Conservation (phyloP, 352 stramenopile genomes). For the Phytophthora cryptogea region DNA sequence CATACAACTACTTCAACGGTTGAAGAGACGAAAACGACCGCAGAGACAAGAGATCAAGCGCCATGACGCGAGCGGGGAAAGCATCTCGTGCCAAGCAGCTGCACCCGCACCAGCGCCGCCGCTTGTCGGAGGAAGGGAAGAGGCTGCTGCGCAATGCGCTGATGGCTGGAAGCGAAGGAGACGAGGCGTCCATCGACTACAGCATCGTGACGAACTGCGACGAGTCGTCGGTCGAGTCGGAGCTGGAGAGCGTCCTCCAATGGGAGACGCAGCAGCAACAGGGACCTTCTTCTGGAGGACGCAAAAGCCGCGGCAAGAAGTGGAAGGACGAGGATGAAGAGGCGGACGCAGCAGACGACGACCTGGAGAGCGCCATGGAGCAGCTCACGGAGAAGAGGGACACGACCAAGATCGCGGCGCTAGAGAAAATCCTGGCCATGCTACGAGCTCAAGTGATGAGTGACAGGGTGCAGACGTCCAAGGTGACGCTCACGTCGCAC, state of each 20-base stretch:
- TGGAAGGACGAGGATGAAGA: conserved; percentile 43
- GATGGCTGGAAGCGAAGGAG: conserved; percentile 41
- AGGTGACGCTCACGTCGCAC: conserved; percentile 46
- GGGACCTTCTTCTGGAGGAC: conserved; percentile 4
- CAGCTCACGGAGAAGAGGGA: conserved; percentile 70
- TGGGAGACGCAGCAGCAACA: conserved; percentile 44
- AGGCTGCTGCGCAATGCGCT: conserved; percentile 56
- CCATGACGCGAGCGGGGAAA: conserved; percentile 21
- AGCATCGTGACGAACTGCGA: conserved; percentile 34
- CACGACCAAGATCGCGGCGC: conserved; percentile 55
- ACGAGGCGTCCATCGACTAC: conserved; percentile 33
- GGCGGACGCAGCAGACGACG: conserved; percentile 28
- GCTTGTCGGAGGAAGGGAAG: conserved; percentile 55
- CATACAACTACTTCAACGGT: neutral
- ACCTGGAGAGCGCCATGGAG: conserved; percentile 58
- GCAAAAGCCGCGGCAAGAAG: conserved; percentile 36
- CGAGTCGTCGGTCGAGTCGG: conserved; percentile 61
- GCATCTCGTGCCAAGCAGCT: conserved; percentile 23
- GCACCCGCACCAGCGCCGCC: conserved; percentile 30
- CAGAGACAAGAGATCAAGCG: neutral
- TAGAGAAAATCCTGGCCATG: conserved; percentile 57
- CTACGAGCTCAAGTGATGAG: conserved; percentile 46
- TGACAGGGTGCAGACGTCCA: conserved; percentile 43
- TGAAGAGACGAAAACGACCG: neutral
- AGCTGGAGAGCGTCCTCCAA: conserved; percentile 60